Conservation (phyloP, 192 early-diverging fungal genomes). For the Dissophora globulifera region DNA sequence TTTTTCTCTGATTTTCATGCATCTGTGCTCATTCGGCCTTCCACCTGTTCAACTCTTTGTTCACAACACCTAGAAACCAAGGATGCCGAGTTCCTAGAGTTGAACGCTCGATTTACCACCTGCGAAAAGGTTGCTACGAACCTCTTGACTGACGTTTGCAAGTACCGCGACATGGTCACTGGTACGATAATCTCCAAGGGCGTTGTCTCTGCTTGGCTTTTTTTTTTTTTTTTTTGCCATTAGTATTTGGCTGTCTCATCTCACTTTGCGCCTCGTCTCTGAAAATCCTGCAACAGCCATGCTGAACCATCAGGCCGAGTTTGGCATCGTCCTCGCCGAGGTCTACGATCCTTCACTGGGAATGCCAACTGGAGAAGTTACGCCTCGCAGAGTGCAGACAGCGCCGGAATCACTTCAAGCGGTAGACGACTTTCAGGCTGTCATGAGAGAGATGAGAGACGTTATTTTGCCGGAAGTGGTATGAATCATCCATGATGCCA, state of each 20-base stretch:
- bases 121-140: conserved; percentile 28
- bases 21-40: not conserved
- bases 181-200: too few species aligned
- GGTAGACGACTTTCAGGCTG: conserved; percentile 35
- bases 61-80: too few species aligned
- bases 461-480: conserved; percentile 53
- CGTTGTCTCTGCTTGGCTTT: not conserved
- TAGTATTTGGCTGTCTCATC: conserved; percentile 2
- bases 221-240: not conserved
- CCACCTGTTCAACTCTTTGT: not conserved
- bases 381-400: conserved; percentile 37
- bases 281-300: conserved; percentile 44
- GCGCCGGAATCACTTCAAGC: conserved; percentile 48
- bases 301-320: conserved; percentile 54
- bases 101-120: conserved; percentile 34
- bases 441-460: conserved; percentile 51
- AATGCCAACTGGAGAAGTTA: conserved; percentile 28
- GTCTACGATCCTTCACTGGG: conserved; percentile 47
- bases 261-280: too few species aligned
- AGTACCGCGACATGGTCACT: conserved; percentile 49
- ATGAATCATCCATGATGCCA: not conserved
- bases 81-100: conserved; percentile 35
- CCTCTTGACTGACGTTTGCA: conserved; percentile 32
- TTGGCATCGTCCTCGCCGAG: conserved; percentile 50
- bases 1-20: too few species aligned